Conservation (phyloP, 768 basidiomycete genomes). For the Suillus bovinus region DNA sequence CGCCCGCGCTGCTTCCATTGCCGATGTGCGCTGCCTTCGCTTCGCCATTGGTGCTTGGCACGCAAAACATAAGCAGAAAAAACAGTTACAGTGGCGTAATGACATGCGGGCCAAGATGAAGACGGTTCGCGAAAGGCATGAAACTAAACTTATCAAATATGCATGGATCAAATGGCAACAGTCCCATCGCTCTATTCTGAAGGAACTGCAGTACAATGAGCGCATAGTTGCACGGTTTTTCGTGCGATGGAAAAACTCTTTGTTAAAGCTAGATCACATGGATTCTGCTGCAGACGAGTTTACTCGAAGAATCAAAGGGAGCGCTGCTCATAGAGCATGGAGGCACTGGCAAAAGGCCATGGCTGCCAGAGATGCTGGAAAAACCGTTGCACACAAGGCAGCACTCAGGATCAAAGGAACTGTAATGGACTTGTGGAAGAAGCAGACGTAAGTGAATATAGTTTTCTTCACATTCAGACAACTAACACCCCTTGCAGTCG, state of each 20-base stretch:
- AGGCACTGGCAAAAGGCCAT: conserved; percentile 54
- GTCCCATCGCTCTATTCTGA: conserved; percentile 48
- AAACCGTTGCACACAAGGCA: conserved; percentile 42
- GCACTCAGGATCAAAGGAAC: conserved; percentile 49
- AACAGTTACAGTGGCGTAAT: conserved; percentile 60
- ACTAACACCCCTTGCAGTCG: conserved; percentile 36
- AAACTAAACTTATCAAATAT: conserved; percentile 52
- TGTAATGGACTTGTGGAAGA: conserved; percentile 58
- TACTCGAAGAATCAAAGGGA: conserved; percentile 38
- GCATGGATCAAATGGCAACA: conserved; percentile 72
- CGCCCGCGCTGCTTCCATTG: conserved; percentile 43
- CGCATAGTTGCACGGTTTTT: conserved; percentile 46
- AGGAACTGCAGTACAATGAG: conserved; percentile 51
- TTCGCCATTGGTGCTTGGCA: conserved; percentile 54
- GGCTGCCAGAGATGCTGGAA: conserved; percentile 47
- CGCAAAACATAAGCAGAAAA: conserved; percentile 49
- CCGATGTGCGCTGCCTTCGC: conserved; percentile 46
- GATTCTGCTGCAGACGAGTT: conserved; percentile 54
- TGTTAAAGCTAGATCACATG: conserved; percentile 42
- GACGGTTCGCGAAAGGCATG: conserved; percentile 54
- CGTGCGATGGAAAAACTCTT: conserved; percentile 51
- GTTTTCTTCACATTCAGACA: conserved; percentile 5
- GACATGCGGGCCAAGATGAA: conserved; percentile 76
- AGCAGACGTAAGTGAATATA: conserved; percentile 45
- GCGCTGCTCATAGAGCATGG: conserved; percentile 46